Conservation (phyloP, 2,329 filamentous ascomycete genomes). For the Pezicula rhizophila region DNA sequence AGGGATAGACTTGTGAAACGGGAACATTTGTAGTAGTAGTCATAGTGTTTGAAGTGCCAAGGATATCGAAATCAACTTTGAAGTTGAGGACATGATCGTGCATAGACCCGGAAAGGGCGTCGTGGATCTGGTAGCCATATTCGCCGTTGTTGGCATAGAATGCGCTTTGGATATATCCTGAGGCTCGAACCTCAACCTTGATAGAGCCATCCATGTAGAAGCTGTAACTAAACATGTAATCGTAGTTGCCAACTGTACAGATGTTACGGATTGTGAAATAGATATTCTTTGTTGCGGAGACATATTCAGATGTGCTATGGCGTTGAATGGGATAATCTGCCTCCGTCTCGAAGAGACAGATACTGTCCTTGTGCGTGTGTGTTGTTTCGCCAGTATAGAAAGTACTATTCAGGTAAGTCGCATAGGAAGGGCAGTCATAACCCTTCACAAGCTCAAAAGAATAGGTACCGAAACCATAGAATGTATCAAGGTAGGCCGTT, state of each 20-base stretch:
- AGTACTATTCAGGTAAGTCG: conserved; percentile 42
- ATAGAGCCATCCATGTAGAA: conserved; percentile 48
- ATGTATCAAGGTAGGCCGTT: conserved; percentile 27
- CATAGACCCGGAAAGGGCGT: conserved; percentile 41
- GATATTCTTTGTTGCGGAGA: conserved; percentile 40
- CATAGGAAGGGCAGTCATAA: conserved; percentile 41
- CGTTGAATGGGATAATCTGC: conserved; percentile 43
- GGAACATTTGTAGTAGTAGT: neutral
- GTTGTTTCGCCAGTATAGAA: conserved; percentile 39
- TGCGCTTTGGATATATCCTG: conserved; percentile 47
- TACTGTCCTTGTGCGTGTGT: conserved; percentile 39
- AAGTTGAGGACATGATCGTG: conserved; percentile 52
- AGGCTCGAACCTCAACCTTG: conserved; percentile 37
- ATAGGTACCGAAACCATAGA: conserved; percentile 26
- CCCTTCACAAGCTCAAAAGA: conserved; percentile 24
- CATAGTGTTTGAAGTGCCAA: conserved; percentile 38
- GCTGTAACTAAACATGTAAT: conserved; percentile 43
- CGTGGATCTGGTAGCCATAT: conserved; percentile 45
- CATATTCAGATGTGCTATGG: conserved; percentile 36
- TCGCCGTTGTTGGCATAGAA: conserved; percentile 38
- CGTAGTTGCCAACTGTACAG: conserved; percentile 49
- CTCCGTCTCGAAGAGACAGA: conserved; percentile 51
- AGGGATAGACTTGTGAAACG: conserved; percentile 34
- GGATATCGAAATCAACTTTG: conserved; percentile 48
- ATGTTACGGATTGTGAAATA: conserved; percentile 41